Conservation (phyloP, 83 land plant genomes). For the Larix sibirica region DNA sequence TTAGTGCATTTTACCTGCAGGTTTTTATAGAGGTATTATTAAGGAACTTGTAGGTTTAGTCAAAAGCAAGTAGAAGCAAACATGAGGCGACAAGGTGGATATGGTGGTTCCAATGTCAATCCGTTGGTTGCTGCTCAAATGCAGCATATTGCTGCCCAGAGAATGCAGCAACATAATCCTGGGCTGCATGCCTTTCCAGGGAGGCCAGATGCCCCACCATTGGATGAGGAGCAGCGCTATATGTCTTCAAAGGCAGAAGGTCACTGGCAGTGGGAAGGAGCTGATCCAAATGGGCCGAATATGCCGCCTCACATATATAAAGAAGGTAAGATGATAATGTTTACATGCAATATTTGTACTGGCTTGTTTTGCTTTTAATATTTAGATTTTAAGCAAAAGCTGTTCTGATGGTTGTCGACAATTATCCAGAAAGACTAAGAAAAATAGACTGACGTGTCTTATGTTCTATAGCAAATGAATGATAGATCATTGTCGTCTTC, state of each 20-base stretch:
- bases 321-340: slow-evolving; percentile 25
- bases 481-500: not conserved
- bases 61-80: slow-evolving; percentile 15
- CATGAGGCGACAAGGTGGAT: slow-evolving; percentile 42
- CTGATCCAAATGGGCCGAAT: slow-evolving; percentile 30
- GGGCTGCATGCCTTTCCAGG: slow-evolving; percentile 27
- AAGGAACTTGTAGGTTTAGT: not conserved
- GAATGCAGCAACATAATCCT: slow-evolving; percentile 43
- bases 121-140: slow-evolving; percentile 39
- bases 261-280: slow-evolving; percentile 52
- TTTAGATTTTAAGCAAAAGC: not conserved
- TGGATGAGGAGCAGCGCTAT: slow-evolving; percentile 33
- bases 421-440: not conserved
- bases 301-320: slow-evolving; percentile 22
- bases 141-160: slow-evolving; percentile 46
- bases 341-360: not conserved
- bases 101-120: slow-evolving; percentile 36
- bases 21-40: not conserved
- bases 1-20: not conserved
- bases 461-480: not conserved
- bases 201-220: slow-evolving; percentile 20
- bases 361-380: not conserved
- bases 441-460: not conserved
- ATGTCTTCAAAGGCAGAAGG: slow-evolving; percentile 27
- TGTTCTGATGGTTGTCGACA: not conserved